A percentile compares a stretch with the other conserved stretches of the same genome.
Evolutionary conservation across 352 stramenopile genomes (phyloP).

Genomic region (Phytophthora nicotianae): DNA sequence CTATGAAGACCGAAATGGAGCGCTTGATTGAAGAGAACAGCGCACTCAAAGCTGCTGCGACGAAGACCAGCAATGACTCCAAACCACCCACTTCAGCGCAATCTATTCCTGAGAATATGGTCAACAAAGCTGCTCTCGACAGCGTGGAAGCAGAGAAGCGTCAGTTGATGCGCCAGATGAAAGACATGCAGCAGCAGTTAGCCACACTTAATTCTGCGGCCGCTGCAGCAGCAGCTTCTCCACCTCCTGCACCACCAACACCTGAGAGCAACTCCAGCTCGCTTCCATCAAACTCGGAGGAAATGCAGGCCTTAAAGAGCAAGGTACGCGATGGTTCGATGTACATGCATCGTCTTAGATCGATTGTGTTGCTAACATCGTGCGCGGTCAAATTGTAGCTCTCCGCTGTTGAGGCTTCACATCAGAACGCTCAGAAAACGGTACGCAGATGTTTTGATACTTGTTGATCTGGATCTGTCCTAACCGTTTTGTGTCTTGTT

Average conservation of each 20-base stretch:
- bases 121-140: constrained; percentile 49
- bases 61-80: constrained; percentile 10
- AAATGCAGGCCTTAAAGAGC: constrained; percentile 53
- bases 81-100: constrained; percentile 6
- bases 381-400: constrained; percentile 42
- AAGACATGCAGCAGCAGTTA: constrained; percentile 67
- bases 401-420: constrained; percentile 33
- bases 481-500: constrained; percentile 3
- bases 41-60: constrained; percentile 34
- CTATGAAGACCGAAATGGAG: constrained; percentile 80
- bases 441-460: constrained; percentile 27
- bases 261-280: constrained; percentile 3
- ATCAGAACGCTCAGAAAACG: constrained; percentile 55
- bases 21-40: constrained; percentile 76
- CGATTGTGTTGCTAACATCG: not conserved
- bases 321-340: constrained; percentile 42
- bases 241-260: constrained; percentile 19
- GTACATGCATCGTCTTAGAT: not conserved
- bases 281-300: constrained; percentile 36
- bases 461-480: not conserved
- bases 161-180: constrained; percentile 61
- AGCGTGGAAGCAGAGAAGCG: constrained; percentile 62
- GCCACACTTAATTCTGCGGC: constrained; percentile 16
- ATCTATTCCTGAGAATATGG: constrained; percentile 13
- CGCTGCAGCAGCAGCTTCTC: constrained; percentile 16